phyloP scores from a whole-genome alignment of 768 basidiomycete genomes.

The Sistotremastrum niveocremeum region DNA sequence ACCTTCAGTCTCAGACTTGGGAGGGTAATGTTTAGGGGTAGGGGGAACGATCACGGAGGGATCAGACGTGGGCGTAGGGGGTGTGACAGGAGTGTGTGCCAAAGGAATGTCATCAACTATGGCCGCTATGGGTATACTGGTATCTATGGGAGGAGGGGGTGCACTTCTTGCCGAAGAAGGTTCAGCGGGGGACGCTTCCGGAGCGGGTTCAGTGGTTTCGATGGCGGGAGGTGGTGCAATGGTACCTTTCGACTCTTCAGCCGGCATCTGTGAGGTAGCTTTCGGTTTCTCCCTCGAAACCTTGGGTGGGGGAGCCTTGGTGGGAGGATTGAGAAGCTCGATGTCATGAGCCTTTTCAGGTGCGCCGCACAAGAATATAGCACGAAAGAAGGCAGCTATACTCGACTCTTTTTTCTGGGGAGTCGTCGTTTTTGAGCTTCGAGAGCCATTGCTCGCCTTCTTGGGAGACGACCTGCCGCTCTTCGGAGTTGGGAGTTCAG shows the following conservation, averaged over 20 bases:
- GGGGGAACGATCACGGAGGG: constrained; percentile 8
- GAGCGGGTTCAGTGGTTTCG: background rate
- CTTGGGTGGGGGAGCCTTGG: too few species aligned
- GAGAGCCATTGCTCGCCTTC: too few species aligned
- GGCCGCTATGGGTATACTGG: background rate
- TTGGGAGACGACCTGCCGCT: too few species aligned
- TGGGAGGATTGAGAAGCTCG: too few species aligned
- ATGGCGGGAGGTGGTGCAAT: background rate
- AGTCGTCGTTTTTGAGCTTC: too few species aligned
- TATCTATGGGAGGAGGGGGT: background rate
- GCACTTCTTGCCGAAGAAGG: background rate
- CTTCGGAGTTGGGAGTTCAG: too few species aligned
- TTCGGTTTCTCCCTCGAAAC: too few species aligned
- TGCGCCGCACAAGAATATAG: too few species aligned
- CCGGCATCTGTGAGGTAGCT: background rate
- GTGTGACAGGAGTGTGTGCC: constrained; percentile 15
- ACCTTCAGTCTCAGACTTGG: constrained; percentile 70
- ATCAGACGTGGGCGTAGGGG: constrained; percentile 33
- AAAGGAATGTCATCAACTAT: background rate
- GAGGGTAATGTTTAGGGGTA: constrained; percentile 24
- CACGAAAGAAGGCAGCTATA: too few species aligned
- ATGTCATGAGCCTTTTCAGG: too few species aligned
- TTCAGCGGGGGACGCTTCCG: background rate
- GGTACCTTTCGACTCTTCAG: background rate
- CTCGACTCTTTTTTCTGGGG: too few species aligned